Base-by-base conservation (phyloP, 2,329 filamentous ascomycete genomes). In the Lecanicillium sp. region DNA sequence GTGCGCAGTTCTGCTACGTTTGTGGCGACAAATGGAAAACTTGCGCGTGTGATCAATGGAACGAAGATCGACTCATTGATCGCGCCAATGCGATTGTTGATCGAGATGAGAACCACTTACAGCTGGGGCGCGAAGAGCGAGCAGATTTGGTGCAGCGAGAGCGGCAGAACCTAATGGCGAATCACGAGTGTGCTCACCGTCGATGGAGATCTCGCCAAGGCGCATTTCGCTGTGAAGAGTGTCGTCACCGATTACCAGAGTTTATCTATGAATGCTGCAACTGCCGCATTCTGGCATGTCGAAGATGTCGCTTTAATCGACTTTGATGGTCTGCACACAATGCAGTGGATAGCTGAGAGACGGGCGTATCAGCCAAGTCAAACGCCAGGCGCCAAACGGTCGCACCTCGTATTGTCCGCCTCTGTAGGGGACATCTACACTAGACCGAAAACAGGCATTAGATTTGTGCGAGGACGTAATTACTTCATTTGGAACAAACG, bases 241-340 rank as follows among this genome's bases (percentile, higher is more conserved):
- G 71, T 44, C 43, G 46, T 7, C 32, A 66, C n/a, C 11, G 19
- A 2, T 51, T 74, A 32, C 58, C 51, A 0, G 0, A 44, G 0
- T 77, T 56, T 44, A 71, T 76, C 11, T 68, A 60, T 19, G 62
- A 71, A 40, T 74, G 73, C 43, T 34, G 29, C 0, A 56, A 62
- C 35, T 77, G 72, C 41, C 51, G 51, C 4, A 49, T 71, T 4
- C 52, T 58, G 49, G 66, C 60, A 17, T 77, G 72, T 39, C 55
- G 61, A n/a, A 49, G 61, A 4, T 77, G 72, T 40, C 51, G 61
- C 20, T 61, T 45, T 31, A 69, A 75, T 42, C 60, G 67, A 15
- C 50, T 68, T 14, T 65, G 32, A 38, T 4, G 30, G 30, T 17
- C 15, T 25, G 7, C 7, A 25, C 22, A 25, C n/a, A n/a, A n/a